Conservation (phyloP, 2,329 filamentous ascomycete species). For the Curvularia hawaiiensis region DNA sequence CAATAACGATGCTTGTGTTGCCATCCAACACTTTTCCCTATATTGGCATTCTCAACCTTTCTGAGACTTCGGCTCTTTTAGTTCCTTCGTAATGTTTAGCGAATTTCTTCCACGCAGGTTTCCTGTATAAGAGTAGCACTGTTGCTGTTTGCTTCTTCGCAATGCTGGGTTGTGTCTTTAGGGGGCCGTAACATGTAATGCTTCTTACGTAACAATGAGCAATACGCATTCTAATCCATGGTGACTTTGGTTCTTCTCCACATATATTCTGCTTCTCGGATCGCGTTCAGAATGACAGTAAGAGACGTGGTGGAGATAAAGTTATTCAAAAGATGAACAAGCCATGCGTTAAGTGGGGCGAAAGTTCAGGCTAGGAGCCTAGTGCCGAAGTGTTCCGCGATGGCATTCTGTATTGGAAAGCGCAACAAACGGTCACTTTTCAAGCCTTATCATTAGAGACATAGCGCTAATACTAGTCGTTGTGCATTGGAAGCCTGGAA, state of each 20-base stretch:
- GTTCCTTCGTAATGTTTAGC: neutral
- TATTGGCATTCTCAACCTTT: neutral
- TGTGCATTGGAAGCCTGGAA: neutral
- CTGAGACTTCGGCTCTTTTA: neutral
- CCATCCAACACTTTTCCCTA: neutral
- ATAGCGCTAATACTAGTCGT: too few relatives aligned
- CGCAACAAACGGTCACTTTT: neutral
- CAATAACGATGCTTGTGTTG: slow-evolving; percentile 14
- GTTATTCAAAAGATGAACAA: slow-evolving; percentile 11
- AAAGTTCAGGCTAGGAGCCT: slow-evolving; percentile 3
- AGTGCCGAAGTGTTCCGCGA: slow-evolving; percentile 4
- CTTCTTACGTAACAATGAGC: neutral
- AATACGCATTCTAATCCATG: neutral
- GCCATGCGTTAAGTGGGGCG: slow-evolving; percentile 13
- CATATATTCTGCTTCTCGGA: neutral
- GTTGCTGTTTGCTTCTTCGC: neutral
- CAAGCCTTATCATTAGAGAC: neutral
- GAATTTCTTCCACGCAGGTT: neutral
- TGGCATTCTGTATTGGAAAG: neutral
- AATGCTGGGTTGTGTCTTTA: neutral
- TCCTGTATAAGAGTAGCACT: neutral
- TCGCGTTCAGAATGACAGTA: neutral
- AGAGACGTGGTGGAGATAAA: slow-evolving; percentile 12
- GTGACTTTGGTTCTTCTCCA: neutral
- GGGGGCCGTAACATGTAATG: neutral